These are phyloP conservation scores for Rhizodiscina lignyota DNA, from an alignment of 495 filamentous ascomycete genomes.

Conservation along the genomic window DNA sequence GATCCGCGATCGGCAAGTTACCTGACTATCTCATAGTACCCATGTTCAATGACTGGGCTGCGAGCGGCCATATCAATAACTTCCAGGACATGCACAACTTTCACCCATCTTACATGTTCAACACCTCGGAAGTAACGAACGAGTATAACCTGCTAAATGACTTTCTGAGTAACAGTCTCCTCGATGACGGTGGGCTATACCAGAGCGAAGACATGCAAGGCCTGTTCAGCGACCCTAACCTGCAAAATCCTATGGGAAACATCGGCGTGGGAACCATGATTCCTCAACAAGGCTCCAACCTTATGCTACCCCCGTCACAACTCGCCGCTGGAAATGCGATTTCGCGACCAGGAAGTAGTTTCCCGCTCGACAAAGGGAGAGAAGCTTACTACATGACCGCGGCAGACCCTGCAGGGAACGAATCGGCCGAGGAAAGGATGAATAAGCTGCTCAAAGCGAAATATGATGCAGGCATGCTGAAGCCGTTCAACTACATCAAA, in stretches of 20 bases:
- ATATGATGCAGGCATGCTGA: constrained; percentile 82
- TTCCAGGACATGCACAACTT: constrained; percentile 90
- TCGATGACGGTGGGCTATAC: constrained; percentile 59
- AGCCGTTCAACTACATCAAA: constrained; percentile 96
- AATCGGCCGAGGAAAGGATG: constrained; percentile 87
- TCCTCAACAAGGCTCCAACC: constrained; percentile 6
- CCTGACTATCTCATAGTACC: too few relatives aligned
- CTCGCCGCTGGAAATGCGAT: constrained; percentile 32
- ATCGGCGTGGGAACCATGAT: constrained; percentile 8
- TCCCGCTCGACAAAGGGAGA: constrained; percentile 62
- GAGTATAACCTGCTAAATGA: constrained; percentile 95
- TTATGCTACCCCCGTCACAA: constrained; percentile 12
- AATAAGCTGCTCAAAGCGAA: constrained; percentile 88
- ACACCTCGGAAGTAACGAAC: constrained; percentile 79
- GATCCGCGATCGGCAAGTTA: too few relatives aligned
- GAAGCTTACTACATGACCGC: constrained; percentile 93
- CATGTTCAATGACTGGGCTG: constrained; percentile 51
- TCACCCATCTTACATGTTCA: constrained; percentile 91
- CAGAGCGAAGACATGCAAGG: constrained; percentile 42
- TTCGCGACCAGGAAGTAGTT: constrained; percentile 37
- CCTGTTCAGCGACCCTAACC: constrained; percentile 36
- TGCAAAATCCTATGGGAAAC: constrained; percentile 33
- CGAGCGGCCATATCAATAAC: constrained; percentile 50
- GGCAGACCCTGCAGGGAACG: constrained; percentile 82
- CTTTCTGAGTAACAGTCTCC: constrained; percentile 74